Conservation (phyloP, 495 filamentous ascomycete species). For the Aspergillus baeticus region DNA sequence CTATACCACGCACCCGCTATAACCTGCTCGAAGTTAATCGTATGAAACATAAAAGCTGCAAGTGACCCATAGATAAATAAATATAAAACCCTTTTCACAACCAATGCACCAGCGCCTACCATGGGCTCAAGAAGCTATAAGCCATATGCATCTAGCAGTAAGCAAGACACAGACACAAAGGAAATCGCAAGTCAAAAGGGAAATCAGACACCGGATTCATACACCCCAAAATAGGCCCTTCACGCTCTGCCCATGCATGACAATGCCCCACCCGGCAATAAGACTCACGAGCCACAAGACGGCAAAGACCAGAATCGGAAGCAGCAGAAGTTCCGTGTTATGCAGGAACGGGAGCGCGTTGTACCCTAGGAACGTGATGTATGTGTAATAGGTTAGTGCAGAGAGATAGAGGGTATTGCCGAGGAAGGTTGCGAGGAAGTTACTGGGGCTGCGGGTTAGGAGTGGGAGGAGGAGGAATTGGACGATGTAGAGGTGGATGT, state of each 20-base stretch:
- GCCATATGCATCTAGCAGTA: not conserved
- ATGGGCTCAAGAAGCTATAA: not conserved
- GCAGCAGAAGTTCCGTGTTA: constrained; percentile 68
- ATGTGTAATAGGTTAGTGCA: constrained; percentile 67
- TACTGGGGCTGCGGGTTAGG: constrained; percentile 40
- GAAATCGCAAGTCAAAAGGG: not conserved
- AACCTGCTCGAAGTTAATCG: not conserved
- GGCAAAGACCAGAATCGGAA: constrained; percentile 59
- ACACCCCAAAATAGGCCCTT: constrained; percentile 49
- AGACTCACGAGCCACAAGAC: constrained; percentile 65
- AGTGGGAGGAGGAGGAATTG: constrained; percentile 72
- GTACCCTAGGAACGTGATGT: constrained; percentile 74
- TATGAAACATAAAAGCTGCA: not conserved
- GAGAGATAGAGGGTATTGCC: constrained; percentile 71
- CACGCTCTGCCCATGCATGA: constrained; percentile 43
- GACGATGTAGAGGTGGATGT: constrained; percentile 69
- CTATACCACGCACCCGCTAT: not conserved
- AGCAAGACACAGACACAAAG: not conserved
- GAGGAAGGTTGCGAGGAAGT: constrained; percentile 61
- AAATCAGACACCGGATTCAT: constrained; percentile 8
- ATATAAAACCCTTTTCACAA: not conserved
- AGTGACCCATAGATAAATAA: not conserved
- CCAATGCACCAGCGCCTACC: constrained; percentile 15
- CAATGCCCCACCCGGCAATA: constrained; percentile 46
- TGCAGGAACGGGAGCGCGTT: constrained; percentile 73